phyloP scores from a whole-genome alignment of 345 rosid genomes.

The Nephelium lappaceum region DNA sequence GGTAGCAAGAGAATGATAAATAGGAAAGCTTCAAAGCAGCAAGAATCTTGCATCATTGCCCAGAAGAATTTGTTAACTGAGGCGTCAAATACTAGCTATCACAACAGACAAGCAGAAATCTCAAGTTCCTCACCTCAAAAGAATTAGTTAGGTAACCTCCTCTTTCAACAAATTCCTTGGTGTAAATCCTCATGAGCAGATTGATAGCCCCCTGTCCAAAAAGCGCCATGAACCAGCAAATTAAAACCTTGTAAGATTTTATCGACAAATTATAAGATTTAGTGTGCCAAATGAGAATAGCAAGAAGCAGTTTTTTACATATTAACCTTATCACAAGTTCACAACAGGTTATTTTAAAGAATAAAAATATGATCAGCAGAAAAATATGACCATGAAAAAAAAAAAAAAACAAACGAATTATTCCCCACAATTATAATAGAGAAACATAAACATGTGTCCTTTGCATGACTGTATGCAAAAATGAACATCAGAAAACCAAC shows the following conservation, averaged over 20 bases:
- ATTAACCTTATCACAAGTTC: background rate
- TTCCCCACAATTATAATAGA: background rate
- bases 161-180: slow-evolving; percentile 25
- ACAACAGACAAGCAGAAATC: background rate
- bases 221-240: background rate
- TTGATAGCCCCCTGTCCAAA: slow-evolving; percentile 36
- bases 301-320: background rate
- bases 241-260: background rate
- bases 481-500: background rate
- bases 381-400: background rate
- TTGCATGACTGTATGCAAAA: background rate
- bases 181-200: slow-evolving; percentile 36
- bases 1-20: background rate
- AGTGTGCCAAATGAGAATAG: background rate
- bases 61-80: background rate
- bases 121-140: slow-evolving; percentile 22
- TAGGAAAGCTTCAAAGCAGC: background rate
- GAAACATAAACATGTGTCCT: background rate
- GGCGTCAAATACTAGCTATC: background rate
- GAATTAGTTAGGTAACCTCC: slow-evolving; percentile 39
- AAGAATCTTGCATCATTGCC: background rate
- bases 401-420: background rate
- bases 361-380: background rate
- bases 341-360: background rate
- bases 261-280: background rate